Base-by-base conservation (phyloP, 345 rosid species). In the Salix viminalis region DNA sequence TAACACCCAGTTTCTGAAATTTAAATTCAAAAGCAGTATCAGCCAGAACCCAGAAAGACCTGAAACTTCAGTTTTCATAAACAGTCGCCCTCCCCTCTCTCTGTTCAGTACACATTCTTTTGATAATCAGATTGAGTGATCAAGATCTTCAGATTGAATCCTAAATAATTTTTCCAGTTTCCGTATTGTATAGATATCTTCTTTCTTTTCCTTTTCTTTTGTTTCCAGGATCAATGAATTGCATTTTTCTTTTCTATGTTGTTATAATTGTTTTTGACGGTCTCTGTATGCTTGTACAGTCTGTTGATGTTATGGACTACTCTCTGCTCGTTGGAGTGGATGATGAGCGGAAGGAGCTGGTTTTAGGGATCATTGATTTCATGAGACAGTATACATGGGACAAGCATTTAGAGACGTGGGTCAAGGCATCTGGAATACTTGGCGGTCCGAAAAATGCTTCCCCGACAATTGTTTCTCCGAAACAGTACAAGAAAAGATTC, bases 311-410 rank as follows among this genome's bases (percentile, higher is more conserved):
- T 7, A 92, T 96, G 97, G 99, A 96, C 87, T 96, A 96, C 79
- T 96, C 99, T 0, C 82, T 96, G 84, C 88, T 96, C 52, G 99
- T 96, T 81, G 99, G 99, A 21, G 91, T 94, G 81, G 99, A 96
- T 15, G 87, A 87, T 14, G 98, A 92, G 83, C 85, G 88, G 39
- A 91, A 94, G 65, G 99, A 94, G 79, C 87, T 96, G 79, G 98
- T 96, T 56, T 69, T 96, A 66, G 99, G 99, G 52, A 96, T 96
- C 77, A 96, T 96, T 14, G 99, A 96, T 86, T 94, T 87, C 91
- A 87, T 94, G 92, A 89, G 99, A 87, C 97, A 96, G 73, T 96
- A 96, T 83, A 96, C 99, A 70, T 96, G 99, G 99, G 99, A 96
- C 85, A 96, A 96, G 86, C 98, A 96, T 54, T 84, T 96, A 79